Percentiles rank a stretch among this genome's conserved stretches.
Evolutionary conservation across 2,329 filamentous ascomycete species (phyloP).

Genomic region (Tolypocladium ophioglossoides): DNA sequence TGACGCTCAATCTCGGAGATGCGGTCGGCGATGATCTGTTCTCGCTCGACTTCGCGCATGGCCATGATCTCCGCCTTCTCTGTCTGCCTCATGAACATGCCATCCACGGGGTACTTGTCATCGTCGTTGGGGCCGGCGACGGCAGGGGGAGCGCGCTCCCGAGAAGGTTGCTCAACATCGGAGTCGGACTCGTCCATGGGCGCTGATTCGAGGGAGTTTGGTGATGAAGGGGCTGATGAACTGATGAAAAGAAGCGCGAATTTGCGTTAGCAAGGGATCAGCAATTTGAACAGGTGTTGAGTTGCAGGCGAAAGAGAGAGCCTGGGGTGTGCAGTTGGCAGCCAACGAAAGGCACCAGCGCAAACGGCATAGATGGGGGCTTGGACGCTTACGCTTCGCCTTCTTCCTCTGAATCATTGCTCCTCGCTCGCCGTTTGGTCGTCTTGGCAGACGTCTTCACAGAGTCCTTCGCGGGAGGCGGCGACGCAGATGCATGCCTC

Average conservation of each 20-base stretch:
- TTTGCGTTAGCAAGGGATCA: conserved; percentile 3
- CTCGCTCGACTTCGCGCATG: conserved; percentile 83
- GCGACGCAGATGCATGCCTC: conserved; percentile 44
- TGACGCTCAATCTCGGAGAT: conserved; percentile 72
- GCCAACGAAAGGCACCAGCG: neutral
- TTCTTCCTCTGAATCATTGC: conserved; percentile 53
- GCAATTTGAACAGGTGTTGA: neutral
- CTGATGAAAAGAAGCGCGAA: conserved; percentile 27
- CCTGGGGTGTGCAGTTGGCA: neutral
- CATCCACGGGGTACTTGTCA: conserved; percentile 75
- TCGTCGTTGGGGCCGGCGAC: conserved; percentile 43
- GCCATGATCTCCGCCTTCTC: conserved; percentile 73
- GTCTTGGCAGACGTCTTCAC: conserved; percentile 30
- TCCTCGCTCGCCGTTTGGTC: conserved; percentile 33
- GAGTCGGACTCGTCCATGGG: conserved; percentile 87
- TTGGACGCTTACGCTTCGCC: conserved; percentile 28
- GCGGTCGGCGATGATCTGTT: conserved; percentile 81
- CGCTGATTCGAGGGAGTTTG: conserved; percentile 67
- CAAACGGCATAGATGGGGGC: neutral
- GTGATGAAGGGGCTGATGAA: conserved; percentile 58
- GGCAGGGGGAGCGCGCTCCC: conserved; percentile 25
- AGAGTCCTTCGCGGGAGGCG: conserved; percentile 24
- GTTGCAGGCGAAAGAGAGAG: neutral
- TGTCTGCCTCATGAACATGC: conserved; percentile 63
- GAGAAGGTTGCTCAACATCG: conserved; percentile 34